Percentiles rank a stretch among this genome's conserved stretches.
phyloP scores from a whole-genome alignment of 176 grass and related monocot genomes.

The Saccharum officinarum region DNA sequence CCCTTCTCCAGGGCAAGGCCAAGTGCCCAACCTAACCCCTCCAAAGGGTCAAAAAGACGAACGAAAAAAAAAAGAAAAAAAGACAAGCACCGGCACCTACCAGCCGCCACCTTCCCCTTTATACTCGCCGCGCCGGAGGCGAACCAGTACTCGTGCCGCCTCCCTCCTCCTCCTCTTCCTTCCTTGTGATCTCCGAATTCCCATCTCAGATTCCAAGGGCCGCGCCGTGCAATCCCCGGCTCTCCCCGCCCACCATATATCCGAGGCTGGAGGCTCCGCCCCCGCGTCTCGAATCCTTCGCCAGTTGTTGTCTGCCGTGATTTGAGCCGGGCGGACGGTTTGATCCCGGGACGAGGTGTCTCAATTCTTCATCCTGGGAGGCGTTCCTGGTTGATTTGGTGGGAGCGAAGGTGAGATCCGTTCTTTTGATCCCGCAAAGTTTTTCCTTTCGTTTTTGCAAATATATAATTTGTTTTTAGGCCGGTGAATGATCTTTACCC shows the following conservation, averaged over 20 bases:
- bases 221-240: slow-evolving; percentile 21
- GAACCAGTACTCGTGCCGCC: slow-evolving; percentile 2
- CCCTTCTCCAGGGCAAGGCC: neutral
- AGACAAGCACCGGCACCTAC: slow-evolving; percentile 2
- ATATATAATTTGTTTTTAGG: neutral
- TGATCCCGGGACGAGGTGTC: neutral
- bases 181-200: slow-evolving; percentile 48
- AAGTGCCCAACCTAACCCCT: neutral
- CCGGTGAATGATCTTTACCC: neutral
- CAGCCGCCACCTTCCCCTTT: slow-evolving; percentile 42
- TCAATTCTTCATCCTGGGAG: neutral
- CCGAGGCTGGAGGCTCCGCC: neutral
- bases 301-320: neutral
- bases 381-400: slow-evolving; percentile 17
- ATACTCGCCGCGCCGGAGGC: slow-evolving; percentile 28
- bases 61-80: neutral
- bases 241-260: slow-evolving; percentile 28
- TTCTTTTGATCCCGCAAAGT: slow-evolving; percentile 27
- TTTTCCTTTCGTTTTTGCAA: neutral
- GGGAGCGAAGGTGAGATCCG: slow-evolving; percentile 42
- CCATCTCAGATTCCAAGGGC: slow-evolving; percentile 42
- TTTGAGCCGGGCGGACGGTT: slow-evolving; percentile 7
- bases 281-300: slow-evolving; percentile 19
- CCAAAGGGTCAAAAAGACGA: no score
- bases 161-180: neutral